Evolutionary conservation across 148 eudicot species (phyloP), one percentile per base, ranked within the genome.

Genomic region (Fallopia convolvulus): DNA sequence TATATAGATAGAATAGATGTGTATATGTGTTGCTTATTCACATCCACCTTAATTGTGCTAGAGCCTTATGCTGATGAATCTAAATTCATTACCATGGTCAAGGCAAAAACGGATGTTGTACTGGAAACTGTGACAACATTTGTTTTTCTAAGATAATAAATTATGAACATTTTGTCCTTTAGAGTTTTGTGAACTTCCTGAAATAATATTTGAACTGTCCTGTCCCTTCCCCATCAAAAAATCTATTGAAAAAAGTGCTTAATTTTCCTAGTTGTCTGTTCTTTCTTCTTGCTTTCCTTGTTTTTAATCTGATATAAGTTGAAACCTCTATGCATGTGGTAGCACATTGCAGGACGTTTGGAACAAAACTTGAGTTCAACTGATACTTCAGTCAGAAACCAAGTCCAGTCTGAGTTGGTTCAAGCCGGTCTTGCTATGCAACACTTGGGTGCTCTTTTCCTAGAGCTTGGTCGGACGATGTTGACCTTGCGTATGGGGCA

Each of bases 381-480:
- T 50, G 98, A 93, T 80, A 78, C 82, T 71, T 77, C 90, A 56
- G 86, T 88, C 33, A 86, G 99, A 84, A 83, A 85, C 80, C 91
- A 91, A 76, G 84, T 93, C 60, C 98, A 91, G 82, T 75, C 90
- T 74, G 97, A 93, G 66, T 78, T 96, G 8, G 81, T 83, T 74
- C 97, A 84, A 82, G 74, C 84, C 36, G 99, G 99, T 76, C 79
- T 88, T 72, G 86, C 86, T 26, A 91, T 96, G 97, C 99, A 90
- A 78, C 98, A 93, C 80, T 82, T 96, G 77, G 99, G 99, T 76
- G 92, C 99, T 78, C 92, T 96, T 76, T 80, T 91, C 18, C 88
- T 96, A 33, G 99, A 96, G 90, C 93, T 96, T 80, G 99, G 99
- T 48, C 85, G 99, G 81, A 89, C 98, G 72, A 86, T 89, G 52